phyloP scores from a whole-genome alignment of 371 early-diverging fungal genomes.

The Actinomucor elegans region DNA sequence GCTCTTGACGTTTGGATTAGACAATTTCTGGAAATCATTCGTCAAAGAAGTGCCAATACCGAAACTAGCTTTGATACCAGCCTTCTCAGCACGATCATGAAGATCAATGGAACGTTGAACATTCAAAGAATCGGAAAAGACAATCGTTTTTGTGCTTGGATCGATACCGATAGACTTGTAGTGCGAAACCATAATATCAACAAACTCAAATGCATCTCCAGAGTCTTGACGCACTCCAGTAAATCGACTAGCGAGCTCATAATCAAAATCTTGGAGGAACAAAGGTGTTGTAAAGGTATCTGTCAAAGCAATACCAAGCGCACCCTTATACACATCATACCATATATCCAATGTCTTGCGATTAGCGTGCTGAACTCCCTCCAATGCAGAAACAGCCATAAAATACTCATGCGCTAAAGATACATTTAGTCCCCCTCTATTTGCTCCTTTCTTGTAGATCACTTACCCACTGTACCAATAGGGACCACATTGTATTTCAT shows the following conservation, averaged over 20 bases:
- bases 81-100: conserved; percentile 38
- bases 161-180: conserved; percentile 61
- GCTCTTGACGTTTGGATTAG: conserved; percentile 37
- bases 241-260: conserved; percentile 52
- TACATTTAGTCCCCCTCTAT: not conserved
- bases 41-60: conserved; percentile 83
- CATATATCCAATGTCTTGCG: conserved; percentile 60
- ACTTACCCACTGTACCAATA: conserved; percentile 72
- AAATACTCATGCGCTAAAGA: conserved; percentile 71
- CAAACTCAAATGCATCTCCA: conserved; percentile 63
- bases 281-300: conserved; percentile 73
- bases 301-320: conserved; percentile 68
- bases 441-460: not conserved
- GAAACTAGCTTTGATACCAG: conserved; percentile 60
- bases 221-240: conserved; percentile 77
- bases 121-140: conserved; percentile 73
- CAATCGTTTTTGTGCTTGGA: conserved; percentile 59
- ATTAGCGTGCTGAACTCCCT: conserved; percentile 64
- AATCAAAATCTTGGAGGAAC: conserved; percentile 65
- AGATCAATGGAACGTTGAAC: conserved; percentile 55
- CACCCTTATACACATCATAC: conserved; percentile 58
- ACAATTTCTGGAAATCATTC: conserved; percentile 60
- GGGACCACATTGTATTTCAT: conserved; percentile 60
- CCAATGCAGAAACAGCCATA: conserved; percentile 76
- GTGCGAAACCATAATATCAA: conserved; percentile 53